Evolutionary conservation across 805 yeast genomes (phyloP).

Genomic region (Blastobotrys muscicola): DNA sequence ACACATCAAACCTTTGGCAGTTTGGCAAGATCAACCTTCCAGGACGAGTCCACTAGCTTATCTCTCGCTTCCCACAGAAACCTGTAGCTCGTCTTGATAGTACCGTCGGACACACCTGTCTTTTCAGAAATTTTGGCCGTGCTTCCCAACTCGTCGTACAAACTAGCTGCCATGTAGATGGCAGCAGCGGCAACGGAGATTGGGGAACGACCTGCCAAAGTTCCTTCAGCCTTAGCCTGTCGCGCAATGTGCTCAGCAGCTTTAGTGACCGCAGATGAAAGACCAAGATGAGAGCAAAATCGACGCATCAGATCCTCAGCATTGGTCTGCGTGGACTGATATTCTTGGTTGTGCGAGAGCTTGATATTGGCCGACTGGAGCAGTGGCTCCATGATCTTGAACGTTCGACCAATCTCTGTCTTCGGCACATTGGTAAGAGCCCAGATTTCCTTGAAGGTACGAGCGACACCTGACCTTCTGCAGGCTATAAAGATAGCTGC

Average conservation of each 20-base stretch:
- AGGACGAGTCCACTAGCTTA: constrained; percentile 61
- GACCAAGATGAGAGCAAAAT: constrained; percentile 90
- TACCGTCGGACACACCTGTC: constrained; percentile 95
- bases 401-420: constrained; percentile 88
- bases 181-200: constrained; percentile 97
- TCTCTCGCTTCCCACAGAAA: constrained; percentile 66
- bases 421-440: constrained; percentile 89
- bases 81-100: constrained; percentile 86
- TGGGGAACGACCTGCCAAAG: constrained; percentile 92
- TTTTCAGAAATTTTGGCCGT: constrained; percentile 82
- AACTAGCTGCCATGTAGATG: constrained; percentile 83
- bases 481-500: constrained; percentile 94
- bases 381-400: constrained; percentile 71
- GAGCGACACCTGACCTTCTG: constrained; percentile 84
- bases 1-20: constrained; percentile 26
- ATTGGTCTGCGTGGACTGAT: constrained; percentile 71
- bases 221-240: constrained; percentile 82
- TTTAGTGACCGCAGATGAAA: constrained; percentile 72
- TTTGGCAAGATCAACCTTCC: constrained; percentile 55
- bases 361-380: constrained; percentile 29
- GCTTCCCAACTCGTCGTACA: constrained; percentile 69
- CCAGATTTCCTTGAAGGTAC: constrained; percentile 93
- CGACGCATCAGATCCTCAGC: constrained; percentile 94
- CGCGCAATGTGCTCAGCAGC: constrained; percentile 92
- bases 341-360: constrained; percentile 36